A percentile compares a stretch with the other conserved stretches of the same genome.
These are phyloP conservation scores for Fusarium nurragi DNA, from an alignment of 2,329 filamentous ascomycete genomes.

Conservation along the genomic window DNA sequence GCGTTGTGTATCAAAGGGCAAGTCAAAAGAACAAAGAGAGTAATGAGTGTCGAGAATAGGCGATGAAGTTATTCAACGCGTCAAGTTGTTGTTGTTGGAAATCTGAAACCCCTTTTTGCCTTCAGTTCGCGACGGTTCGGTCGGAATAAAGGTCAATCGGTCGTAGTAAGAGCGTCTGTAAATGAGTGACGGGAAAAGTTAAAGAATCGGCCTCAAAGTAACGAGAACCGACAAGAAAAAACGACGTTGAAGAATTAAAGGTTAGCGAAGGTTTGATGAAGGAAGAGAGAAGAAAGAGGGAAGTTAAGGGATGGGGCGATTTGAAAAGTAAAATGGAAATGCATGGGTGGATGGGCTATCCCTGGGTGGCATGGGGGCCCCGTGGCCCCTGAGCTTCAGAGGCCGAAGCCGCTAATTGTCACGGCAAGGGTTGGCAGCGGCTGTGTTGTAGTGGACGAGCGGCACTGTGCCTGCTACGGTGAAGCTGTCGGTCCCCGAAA, in stretches of 20 bases:
- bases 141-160: conserved; percentile 15
- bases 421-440: conserved; percentile 27
- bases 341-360: conserved; percentile 21
- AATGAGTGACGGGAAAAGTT: conserved; percentile 48
- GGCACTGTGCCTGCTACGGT: conserved; percentile 28
- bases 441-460: conserved; percentile 15
- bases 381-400: conserved; percentile 21
- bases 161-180: conserved; percentile 25
- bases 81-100: conserved; percentile 21
- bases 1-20: conserved; percentile 30
- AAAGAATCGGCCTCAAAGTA: conserved; percentile 38
- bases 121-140: conserved; percentile 18
- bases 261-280: conserved; percentile 40
- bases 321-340: conserved; percentile 37
- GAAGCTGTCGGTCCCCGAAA: conserved; percentile 6
- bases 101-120: conserved; percentile 32
- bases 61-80: conserved; percentile 19
- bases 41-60: conserved; percentile 35
- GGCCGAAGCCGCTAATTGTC: conserved; percentile 31
- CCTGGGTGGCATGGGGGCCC: conserved; percentile 10
- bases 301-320: conserved; percentile 33
- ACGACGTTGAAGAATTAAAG: conserved; percentile 40
- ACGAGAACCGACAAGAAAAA: conserved; percentile 40
- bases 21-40: conserved; percentile 26
- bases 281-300: conserved; percentile 24